Conservation (phyloP, 75 land plant genomes). For the Cupressus sempervirens region DNA sequence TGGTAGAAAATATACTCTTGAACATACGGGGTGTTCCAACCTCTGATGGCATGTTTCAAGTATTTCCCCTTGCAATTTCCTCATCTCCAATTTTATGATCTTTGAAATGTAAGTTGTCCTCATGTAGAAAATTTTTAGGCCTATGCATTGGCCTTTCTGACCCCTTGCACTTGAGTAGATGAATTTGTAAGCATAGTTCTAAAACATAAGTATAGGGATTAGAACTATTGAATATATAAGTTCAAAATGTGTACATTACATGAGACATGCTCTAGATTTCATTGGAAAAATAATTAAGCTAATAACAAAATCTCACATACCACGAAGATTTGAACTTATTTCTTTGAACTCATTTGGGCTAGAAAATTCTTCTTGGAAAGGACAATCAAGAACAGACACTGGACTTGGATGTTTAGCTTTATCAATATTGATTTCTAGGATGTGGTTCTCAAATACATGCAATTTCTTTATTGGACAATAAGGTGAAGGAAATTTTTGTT, state of each 20-base stretch:
- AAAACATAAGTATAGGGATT: conserved; percentile 26
- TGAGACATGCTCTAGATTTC: not conserved
- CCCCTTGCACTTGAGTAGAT: not conserved
- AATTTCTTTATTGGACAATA: conserved; percentile 6
- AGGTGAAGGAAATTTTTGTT: conserved; percentile 20
- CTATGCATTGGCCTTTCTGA: not conserved
- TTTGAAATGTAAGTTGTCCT: not conserved
- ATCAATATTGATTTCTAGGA: conserved; percentile 24
- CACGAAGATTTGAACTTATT: conserved; percentile 3
- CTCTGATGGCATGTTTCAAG: conserved; percentile 6
- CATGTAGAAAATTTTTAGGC: not conserved
- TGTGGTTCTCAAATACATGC: conserved; percentile 4
- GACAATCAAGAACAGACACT: conserved; percentile 51
- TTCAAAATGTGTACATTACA: not conserved
- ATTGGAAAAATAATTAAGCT: not conserved
- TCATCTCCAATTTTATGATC: conserved; percentile 28
- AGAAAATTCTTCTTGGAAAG: conserved; percentile 35
- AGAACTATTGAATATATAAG: conserved; percentile 18
- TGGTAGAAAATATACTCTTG: not conserved
- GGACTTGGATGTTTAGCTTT: conserved; percentile 73
- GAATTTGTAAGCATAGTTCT: conserved; percentile 8
- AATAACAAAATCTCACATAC: not conserved
- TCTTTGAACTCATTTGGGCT: conserved; percentile 11
- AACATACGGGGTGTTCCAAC: conserved; percentile 6
- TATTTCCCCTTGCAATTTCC: conserved; percentile 19